Conservation (phyloP, 2,329 filamentous ascomycete species). For the Keithomyces neogunnii region DNA sequence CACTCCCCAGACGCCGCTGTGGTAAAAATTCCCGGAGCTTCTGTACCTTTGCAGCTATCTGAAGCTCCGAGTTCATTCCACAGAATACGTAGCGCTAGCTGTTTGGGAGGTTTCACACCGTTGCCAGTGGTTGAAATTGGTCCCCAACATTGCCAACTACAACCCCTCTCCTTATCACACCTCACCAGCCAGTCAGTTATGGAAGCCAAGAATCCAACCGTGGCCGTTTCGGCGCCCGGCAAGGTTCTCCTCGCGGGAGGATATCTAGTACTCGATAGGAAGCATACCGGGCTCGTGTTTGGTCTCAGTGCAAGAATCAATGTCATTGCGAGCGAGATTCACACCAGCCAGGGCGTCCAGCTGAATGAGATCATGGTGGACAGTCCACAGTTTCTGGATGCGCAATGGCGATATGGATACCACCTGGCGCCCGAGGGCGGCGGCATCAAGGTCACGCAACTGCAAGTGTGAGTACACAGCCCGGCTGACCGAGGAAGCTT, state of each 20-base stretch:
- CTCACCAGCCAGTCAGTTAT: neutral
- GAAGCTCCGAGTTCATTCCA: neutral
- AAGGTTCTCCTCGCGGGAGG: conserved; percentile 94
- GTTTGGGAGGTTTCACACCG: too few species aligned
- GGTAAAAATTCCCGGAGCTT: too few species aligned
- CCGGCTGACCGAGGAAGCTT: neutral
- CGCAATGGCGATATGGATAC: conserved; percentile 82
- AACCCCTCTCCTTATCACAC: neutral
- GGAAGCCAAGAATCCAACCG: conserved; percentile 22
- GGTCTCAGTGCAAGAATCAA: conserved; percentile 62
- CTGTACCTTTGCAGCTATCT: too few species aligned
- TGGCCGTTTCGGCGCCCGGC: conserved; percentile 79
- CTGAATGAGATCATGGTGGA: conserved; percentile 70
- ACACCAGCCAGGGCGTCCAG: conserved; percentile 54
- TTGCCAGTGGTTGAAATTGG: too few species aligned
- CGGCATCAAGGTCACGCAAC: conserved; percentile 74
- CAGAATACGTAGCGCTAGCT: too few species aligned
- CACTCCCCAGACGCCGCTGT: neutral
- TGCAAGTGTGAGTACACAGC: conserved; percentile 57
- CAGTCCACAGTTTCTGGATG: conserved; percentile 84
- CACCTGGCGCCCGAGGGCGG: conserved; percentile 60
- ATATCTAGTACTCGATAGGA: conserved; percentile 85
- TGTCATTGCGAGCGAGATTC: conserved; percentile 49
- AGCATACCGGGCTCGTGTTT: conserved; percentile 69
- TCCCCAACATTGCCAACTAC: neutral